phyloP scores from a whole-genome alignment of 257 asterid genomes.

The Anisodus acutangulus region DNA sequence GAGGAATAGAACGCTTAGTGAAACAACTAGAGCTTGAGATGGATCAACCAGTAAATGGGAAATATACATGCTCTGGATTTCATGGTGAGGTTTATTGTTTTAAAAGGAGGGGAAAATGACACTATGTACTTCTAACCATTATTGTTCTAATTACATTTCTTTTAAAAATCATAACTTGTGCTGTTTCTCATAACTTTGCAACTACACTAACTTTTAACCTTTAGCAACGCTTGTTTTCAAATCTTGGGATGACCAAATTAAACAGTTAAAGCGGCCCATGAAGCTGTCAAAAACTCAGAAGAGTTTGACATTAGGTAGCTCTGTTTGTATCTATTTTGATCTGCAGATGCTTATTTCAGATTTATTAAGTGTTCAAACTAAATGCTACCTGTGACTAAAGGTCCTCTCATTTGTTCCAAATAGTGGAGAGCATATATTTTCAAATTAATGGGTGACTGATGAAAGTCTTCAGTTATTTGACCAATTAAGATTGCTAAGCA shows the following conservation, averaged over 20 bases:
- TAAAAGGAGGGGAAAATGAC: not conserved
- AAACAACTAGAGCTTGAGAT: slow-evolving; percentile 77
- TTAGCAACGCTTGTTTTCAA: slow-evolving; percentile 69
- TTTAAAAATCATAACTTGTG: not conserved
- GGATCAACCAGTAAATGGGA: slow-evolving; percentile 66
- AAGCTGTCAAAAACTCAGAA: slow-evolving; percentile 65
- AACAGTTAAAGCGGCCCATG: slow-evolving; percentile 74
- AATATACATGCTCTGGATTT: slow-evolving; percentile 72
- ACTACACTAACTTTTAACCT: not conserved
- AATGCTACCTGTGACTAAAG: not conserved
- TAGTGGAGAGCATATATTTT: not conserved
- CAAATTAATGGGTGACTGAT: not conserved
- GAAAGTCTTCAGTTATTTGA: not conserved
- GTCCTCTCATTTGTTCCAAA: not conserved
- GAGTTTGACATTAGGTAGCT: slow-evolving; percentile 67
- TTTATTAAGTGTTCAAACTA: not conserved
- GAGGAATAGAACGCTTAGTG: slow-evolving; percentile 66
- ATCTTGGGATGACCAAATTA: slow-evolving; percentile 69
- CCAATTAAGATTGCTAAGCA: not conserved
- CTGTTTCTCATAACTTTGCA: not conserved
- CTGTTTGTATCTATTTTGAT: not conserved
- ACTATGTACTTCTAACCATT: not conserved
- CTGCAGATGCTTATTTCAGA: not conserved
- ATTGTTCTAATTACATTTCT: not conserved
- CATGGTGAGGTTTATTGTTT: slow-evolving; percentile 49